These are phyloP conservation scores for Parmales sp. DNA, from an alignment of 108 stramenopile genomes.

Conservation along the genomic window DNA sequence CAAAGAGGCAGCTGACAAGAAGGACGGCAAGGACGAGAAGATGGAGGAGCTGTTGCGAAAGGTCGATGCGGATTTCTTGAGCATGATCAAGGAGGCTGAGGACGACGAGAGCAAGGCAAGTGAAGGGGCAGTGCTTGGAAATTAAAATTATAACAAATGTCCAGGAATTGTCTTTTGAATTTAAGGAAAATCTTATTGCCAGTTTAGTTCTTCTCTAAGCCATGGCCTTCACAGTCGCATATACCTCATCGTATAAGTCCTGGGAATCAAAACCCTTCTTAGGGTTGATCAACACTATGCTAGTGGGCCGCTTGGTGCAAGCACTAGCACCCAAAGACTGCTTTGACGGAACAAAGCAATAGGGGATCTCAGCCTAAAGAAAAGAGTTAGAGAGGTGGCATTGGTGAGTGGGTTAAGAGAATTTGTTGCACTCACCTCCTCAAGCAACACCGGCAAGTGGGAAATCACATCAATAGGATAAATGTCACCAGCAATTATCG, in stretches of 20 bases:
- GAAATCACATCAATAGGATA: constrained; percentile 92
- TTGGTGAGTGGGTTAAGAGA: no score
- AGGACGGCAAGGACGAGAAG: constrained; percentile 28
- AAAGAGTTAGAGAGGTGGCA: no score
- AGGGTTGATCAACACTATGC: constrained; percentile 74
- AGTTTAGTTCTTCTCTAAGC: constrained; percentile 36
- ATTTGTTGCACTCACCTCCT: constrained; percentile 76
- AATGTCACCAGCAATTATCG: constrained; percentile 94
- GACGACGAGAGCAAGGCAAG: constrained; percentile 38
- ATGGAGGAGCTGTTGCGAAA: constrained; percentile 33
- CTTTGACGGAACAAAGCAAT: constrained; percentile 94
- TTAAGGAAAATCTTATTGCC: neutral
- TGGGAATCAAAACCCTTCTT: constrained; percentile 65
- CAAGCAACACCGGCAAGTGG: constrained; percentile 85
- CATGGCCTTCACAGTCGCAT: constrained; percentile 48
- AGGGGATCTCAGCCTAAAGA: constrained; percentile 80
- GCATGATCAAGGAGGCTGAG: constrained; percentile 56
- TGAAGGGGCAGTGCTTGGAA: constrained; percentile 18
- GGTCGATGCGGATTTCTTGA: constrained; percentile 46
- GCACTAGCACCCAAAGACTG: constrained; percentile 93
- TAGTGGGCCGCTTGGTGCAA: constrained; percentile 92
- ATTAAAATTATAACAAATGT: constrained; percentile 4
- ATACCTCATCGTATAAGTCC: constrained; percentile 63
- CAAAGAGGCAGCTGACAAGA: constrained; percentile 18
- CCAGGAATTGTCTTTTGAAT: constrained; percentile 1